Evolutionary conservation across 139 green algal species (phyloP).

Genomic region (Coelastrella sp.): DNA sequence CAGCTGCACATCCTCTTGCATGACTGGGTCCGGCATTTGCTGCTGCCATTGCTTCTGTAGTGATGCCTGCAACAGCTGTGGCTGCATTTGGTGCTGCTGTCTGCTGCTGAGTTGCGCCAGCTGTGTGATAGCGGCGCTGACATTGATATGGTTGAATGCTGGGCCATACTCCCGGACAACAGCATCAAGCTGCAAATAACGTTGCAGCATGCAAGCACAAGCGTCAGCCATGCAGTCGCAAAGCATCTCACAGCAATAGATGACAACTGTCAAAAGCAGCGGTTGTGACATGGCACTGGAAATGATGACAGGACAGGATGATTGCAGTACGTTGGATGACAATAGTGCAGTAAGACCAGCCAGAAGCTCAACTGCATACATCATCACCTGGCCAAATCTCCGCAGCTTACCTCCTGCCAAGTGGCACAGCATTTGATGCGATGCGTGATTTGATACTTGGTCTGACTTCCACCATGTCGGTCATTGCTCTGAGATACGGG

Average conservation of each 20-base stretch:
- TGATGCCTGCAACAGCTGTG: not conserved
- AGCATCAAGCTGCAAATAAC: not conserved
- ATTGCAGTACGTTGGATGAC: too few relatives aligned
- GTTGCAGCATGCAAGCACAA: not conserved
- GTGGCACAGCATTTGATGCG: slow-evolving; percentile 16
- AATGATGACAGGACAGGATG: too few relatives aligned
- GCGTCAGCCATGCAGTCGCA: not conserved
- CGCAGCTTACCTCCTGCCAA: slow-evolving; percentile 16
- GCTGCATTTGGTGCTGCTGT: slow-evolving; percentile 35
- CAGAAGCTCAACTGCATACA: too few relatives aligned
- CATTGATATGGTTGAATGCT: slow-evolving; percentile 33
- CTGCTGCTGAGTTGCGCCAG: slow-evolving; percentile 35
- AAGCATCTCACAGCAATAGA: too few relatives aligned
- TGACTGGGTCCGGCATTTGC: not conserved
- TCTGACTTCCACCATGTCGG: not conserved
- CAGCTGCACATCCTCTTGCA: slow-evolving; percentile 17
- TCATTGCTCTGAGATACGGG: too few relatives aligned
- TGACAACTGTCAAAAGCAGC: too few relatives aligned
- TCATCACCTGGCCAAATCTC: too few relatives aligned
- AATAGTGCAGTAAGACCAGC: too few relatives aligned
- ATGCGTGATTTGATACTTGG: not conserved
- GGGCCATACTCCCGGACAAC: slow-evolving; percentile 8
- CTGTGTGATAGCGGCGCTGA: slow-evolving; percentile 45
- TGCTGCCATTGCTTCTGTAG: slow-evolving; percentile 6
- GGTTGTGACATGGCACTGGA: too few relatives aligned